Evolutionary conservation across 2,329 filamentous ascomycete species (phyloP).

Genomic region (Pseudofabraea citricarpa): DNA sequence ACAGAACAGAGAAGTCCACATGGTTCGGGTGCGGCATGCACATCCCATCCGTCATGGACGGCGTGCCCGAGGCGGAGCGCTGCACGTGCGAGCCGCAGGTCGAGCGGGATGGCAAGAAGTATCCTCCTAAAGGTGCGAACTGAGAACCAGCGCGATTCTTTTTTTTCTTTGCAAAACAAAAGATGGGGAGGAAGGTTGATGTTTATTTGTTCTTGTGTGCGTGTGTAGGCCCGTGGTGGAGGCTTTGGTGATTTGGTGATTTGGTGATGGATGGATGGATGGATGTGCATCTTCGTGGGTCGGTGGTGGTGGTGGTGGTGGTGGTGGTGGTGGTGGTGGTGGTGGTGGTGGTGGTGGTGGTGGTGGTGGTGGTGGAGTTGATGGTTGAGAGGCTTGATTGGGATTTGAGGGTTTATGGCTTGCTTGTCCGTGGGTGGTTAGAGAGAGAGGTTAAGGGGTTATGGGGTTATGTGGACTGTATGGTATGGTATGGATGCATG

Average conservation of each 20-base stretch:
- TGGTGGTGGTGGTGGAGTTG: neutral
- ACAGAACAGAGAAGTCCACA: conserved; percentile 38
- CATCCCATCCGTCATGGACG: conserved; percentile 46
- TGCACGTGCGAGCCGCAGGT: conserved; percentile 48
- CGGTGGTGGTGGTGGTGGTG: conserved; percentile 3
- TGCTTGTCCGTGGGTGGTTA: neutral
- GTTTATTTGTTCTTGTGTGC: no score
- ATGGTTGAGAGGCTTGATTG: neutral
- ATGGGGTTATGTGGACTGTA: no score
- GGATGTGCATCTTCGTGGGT: conserved; percentile 12
- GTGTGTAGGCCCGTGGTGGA: no score
- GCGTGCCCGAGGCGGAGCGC: conserved; percentile 42
- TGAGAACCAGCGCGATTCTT: no score
- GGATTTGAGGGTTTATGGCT: neutral
- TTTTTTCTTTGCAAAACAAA: no score
- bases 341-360: conserved; percentile 3
- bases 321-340: conserved; percentile 4
- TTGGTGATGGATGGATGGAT: no score
- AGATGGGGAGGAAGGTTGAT: no score
- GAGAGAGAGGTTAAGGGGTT: no score
- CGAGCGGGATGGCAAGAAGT: conserved; percentile 44
- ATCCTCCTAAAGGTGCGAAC: conserved; percentile 46
- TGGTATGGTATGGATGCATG: no score
- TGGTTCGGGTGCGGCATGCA: conserved; percentile 50
- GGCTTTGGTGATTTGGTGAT: no score